Conservation (phyloP, 2,329 filamentous ascomycete species). For the Fusarium robinianum region DNA sequence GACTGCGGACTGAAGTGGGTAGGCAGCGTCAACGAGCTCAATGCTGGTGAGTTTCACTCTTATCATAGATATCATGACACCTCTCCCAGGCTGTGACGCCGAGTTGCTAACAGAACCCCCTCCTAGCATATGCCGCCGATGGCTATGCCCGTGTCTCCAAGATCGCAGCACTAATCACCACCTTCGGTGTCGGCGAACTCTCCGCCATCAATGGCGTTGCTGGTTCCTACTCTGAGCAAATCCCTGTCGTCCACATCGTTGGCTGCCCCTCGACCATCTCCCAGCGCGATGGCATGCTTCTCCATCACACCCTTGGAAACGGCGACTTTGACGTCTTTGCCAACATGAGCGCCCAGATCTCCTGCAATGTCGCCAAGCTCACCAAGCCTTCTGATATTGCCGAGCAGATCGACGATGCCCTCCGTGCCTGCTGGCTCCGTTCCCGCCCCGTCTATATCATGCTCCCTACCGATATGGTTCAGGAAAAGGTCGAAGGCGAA, state of each 20-base stretch:
- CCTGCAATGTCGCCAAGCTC: slow-evolving; percentile 71
- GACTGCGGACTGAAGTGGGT: slow-evolving; percentile 65
- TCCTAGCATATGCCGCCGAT: slow-evolving; percentile 73
- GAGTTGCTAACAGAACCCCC: slow-evolving; percentile 22
- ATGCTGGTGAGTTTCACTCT: slow-evolving; percentile 58
- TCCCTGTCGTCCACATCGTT: slow-evolving; percentile 73
- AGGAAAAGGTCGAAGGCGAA: slow-evolving; percentile 74
- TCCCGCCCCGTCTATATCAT: slow-evolving; percentile 84
- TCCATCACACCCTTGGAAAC: slow-evolving; percentile 74
- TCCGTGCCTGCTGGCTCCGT: slow-evolving; percentile 73
- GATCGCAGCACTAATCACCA: slow-evolving; percentile 72
- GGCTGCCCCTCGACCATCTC: slow-evolving; percentile 55
- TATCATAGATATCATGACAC: slow-evolving; percentile 17
- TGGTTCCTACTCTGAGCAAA: slow-evolving; percentile 73
- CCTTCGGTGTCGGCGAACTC: slow-evolving; percentile 76
- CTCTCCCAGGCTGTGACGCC: too few relatives aligned
- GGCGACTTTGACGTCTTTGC: slow-evolving; percentile 84
- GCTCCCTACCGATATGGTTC: slow-evolving; percentile 79
- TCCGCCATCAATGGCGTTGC: slow-evolving; percentile 75
- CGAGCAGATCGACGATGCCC: slow-evolving; percentile 74
- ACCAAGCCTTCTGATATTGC: slow-evolving; percentile 72
- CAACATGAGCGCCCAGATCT: slow-evolving; percentile 75
- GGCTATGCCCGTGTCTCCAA: slow-evolving; percentile 76
- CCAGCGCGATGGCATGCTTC: slow-evolving; percentile 53
- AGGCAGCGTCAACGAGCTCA: slow-evolving; percentile 73